A percentile compares a stretch with the other conserved stretches of the same genome.
These are phyloP conservation scores for Corinectria fuckeliana DNA, from an alignment of 2,329 filamentous ascomycete genomes.

Conservation along the genomic window DNA sequence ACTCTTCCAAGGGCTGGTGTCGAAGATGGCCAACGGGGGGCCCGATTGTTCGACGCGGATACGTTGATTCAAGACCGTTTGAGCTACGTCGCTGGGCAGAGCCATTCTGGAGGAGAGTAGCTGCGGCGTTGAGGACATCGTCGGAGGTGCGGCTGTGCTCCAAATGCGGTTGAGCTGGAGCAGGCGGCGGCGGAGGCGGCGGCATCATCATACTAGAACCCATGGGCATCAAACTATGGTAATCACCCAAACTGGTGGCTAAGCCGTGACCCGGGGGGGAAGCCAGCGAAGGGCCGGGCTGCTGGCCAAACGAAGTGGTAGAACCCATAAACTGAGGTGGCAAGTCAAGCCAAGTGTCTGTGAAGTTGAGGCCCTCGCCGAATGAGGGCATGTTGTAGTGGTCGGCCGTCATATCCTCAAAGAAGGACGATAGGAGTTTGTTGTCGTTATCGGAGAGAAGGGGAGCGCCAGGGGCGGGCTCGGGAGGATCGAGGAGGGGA, in stretches of 20 bases:
- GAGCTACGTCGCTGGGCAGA: conserved; percentile 33
- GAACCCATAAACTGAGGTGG: conserved; percentile 72
- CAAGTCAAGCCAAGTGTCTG: conserved; percentile 62
- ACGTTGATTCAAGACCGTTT: conserved; percentile 36
- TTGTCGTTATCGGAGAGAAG: conserved; percentile 69
- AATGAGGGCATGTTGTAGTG: conserved; percentile 57
- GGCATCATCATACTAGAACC: conserved; percentile 46
- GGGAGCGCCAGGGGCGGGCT: conserved; percentile 68
- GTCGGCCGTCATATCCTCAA: conserved; percentile 60
- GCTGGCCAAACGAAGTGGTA: conserved; percentile 67
- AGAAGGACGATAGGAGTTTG: conserved; percentile 64
- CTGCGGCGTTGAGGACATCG: conserved; percentile 64
- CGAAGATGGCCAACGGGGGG: conserved; percentile 50
- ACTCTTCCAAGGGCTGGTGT: conserved; percentile 52
- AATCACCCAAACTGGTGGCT: conserved; percentile 28
- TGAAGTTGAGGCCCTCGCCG: conserved; percentile 57
- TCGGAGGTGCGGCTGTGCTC: conserved; percentile 48
- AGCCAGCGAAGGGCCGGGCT: conserved; percentile 44
- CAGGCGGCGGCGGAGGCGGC: conserved; percentile 42
- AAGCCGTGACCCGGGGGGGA: conserved; percentile 33
- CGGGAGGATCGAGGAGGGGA: conserved; percentile 61
- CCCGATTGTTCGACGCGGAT: conserved; percentile 37
- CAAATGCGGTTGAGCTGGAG: conserved; percentile 36
- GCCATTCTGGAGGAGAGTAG: conserved; percentile 57
- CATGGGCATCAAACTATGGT: conserved; percentile 29